Evolutionary conservation across 257 asterid genomes (phyloP).

Genomic region (Solanum lycopersicoides): DNA sequence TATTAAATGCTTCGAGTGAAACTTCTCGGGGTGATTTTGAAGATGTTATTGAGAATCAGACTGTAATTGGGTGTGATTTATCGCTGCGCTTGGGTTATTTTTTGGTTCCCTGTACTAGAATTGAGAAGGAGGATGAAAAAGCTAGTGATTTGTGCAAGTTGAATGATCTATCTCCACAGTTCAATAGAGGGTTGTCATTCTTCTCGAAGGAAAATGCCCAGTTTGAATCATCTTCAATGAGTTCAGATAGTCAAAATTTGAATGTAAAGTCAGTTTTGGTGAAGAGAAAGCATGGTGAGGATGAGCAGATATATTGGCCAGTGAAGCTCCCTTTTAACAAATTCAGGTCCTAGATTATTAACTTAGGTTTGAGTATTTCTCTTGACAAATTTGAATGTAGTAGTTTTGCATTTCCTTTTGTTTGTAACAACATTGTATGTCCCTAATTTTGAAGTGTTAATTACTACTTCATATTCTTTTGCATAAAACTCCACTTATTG

Average conservation of each 20-base stretch:
- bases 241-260: slow-evolving; percentile 7
- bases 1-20: slow-evolving; percentile 7
- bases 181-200: slow-evolving; percentile 11
- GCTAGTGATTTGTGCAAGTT: slow-evolving; percentile 10
- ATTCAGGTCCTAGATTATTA: slow-evolving; percentile 2
- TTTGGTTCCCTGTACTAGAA: slow-evolving; percentile 20
- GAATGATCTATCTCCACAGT: slow-evolving; percentile 9
- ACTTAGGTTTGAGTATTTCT: slow-evolving; percentile 2
- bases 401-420: neutral
- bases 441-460: slow-evolving; percentile 1
- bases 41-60: slow-evolving; percentile 11
- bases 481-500: neutral
- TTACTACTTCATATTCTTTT: neutral
- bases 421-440: neutral
- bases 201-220: neutral
- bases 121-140: slow-evolving; percentile 12
- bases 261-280: neutral
- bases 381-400: neutral
- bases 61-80: slow-evolving; percentile 52
- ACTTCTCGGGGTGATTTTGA: slow-evolving; percentile 7
- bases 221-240: slow-evolving; percentile 2
- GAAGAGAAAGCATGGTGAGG: slow-evolving; percentile 15
- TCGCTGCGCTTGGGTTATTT: slow-evolving; percentile 69
- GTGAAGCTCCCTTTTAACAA: slow-evolving; percentile 12
- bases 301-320: slow-evolving; percentile 11